phyloP scores from a whole-genome alignment of 192 early-diverging fungal genomes.

The Gaertneriomyces sp. region DNA sequence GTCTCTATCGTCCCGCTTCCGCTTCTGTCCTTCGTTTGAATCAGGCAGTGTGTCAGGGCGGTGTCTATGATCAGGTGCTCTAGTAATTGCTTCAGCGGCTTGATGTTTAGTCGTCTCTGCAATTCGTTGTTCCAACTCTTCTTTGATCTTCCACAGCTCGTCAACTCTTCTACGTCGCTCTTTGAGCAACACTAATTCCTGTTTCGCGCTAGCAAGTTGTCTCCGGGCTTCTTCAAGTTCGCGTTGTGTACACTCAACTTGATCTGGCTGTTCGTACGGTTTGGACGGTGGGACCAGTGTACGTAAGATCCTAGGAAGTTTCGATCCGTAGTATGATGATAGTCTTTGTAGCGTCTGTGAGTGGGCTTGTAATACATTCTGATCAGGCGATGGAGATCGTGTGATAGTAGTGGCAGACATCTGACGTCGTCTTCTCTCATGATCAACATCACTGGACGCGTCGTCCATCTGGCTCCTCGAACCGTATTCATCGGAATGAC shows the following conservation, averaged over 20 bases:
- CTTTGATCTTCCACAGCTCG: not conserved
- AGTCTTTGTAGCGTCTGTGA: too few species aligned
- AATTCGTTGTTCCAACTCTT: not conserved
- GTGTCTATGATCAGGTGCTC: too few species aligned
- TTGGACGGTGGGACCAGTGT: too few species aligned
- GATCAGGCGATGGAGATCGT: too few species aligned
- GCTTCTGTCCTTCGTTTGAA: too few species aligned
- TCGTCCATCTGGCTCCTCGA: not conserved
- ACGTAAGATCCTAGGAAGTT: too few species aligned
- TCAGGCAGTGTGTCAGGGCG: not conserved
- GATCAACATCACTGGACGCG: too few species aligned
- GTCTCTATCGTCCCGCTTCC: not conserved
- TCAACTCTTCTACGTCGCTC: constrained; percentile 3
- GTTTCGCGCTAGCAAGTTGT: constrained; percentile 4
- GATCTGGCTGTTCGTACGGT: not conserved
- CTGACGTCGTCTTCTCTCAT: too few species aligned
- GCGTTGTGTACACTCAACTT: not conserved
- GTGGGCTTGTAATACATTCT: too few species aligned
- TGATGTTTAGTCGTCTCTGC: not conserved
- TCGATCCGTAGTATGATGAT: too few species aligned
- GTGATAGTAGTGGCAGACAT: too few species aligned
- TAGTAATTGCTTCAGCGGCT: not conserved
- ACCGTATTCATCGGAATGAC: not conserved
- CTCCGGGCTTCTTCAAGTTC: not conserved
- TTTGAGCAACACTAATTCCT: constrained; percentile 6